A percentile compares a stretch with the other conserved stretches of the same genome.
Conservation (phyloP, 1,139 yeast species). For the Saccharomycopsis hybrid region DNA sequence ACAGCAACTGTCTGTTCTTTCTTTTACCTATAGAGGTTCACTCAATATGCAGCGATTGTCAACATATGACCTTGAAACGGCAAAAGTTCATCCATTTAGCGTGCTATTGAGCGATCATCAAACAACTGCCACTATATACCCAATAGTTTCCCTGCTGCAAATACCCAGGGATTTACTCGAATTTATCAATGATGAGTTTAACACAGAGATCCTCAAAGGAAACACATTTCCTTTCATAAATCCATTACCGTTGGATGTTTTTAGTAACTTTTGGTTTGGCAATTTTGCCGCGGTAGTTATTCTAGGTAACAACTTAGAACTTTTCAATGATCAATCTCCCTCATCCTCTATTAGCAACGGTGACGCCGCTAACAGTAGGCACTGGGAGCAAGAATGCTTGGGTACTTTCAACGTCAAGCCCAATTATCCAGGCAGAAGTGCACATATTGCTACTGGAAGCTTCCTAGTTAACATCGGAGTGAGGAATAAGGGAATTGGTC, state of each 20-base stretch:
- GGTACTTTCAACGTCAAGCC: conserved; percentile 83
- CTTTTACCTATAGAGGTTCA: too few relatives aligned
- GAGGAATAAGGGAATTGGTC: conserved; percentile 89
- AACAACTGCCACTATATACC: conserved; percentile 88
- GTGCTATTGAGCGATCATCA: conserved; percentile 81
- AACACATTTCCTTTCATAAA: conserved; percentile 74
- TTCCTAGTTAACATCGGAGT: conserved; percentile 89
- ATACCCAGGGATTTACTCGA: conserved; percentile 75
- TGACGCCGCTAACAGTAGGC: conserved; percentile 34
- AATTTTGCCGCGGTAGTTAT: conserved; percentile 85
- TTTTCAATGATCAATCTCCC: conserved; percentile 22
- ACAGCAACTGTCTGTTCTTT: too few relatives aligned
- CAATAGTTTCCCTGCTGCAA: conserved; percentile 54
- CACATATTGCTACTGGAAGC: conserved; percentile 89
- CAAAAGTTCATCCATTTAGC: conserved; percentile 38
- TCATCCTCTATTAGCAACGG: conserved; percentile 24
- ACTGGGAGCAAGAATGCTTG: conserved; percentile 87
- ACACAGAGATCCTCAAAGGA: conserved; percentile 86
- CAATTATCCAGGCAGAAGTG: conserved; percentile 85
- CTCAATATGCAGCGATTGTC: too few relatives aligned
- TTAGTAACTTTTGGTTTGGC: conserved; percentile 81
- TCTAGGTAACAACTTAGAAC: conserved; percentile 59
- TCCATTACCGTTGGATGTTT: conserved; percentile 63
- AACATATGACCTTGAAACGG: too few relatives aligned
- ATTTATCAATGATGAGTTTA: conserved; percentile 84